These are phyloP conservation scores for Fusarium multiceps DNA, from an alignment of 2,329 filamentous ascomycete species.

Conservation along the genomic window DNA sequence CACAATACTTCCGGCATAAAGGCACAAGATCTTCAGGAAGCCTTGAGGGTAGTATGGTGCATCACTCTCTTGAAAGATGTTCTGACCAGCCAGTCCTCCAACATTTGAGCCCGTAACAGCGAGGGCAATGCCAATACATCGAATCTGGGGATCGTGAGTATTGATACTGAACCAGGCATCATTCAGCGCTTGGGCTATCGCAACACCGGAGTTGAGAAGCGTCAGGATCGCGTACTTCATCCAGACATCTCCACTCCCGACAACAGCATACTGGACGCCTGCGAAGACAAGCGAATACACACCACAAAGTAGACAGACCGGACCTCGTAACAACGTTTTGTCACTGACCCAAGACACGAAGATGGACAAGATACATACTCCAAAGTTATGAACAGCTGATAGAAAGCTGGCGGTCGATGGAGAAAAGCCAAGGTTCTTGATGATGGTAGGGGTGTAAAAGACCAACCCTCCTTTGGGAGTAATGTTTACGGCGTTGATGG, in stretches of 20 bases:
- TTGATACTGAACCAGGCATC: constrained; percentile 10
- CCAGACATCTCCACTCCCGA: not conserved
- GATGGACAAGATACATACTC: not conserved
- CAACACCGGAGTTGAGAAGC: not conserved
- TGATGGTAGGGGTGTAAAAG: constrained; percentile 10
- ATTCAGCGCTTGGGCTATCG: constrained; percentile 2
- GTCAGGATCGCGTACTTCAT: constrained; percentile 4
- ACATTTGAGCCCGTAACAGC: not conserved
- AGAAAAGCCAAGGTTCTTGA: constrained; percentile 4
- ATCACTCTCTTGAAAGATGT: not conserved
- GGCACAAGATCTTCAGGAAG: not conserved
- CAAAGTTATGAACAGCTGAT: constrained; percentile 4
- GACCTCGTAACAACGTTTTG: not conserved
- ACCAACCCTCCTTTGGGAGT: not conserved
- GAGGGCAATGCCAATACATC: not conserved
- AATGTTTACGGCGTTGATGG: not conserved
- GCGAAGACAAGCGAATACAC: constrained; percentile 4
- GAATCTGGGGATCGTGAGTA: not conserved
- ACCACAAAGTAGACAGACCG: not conserved
- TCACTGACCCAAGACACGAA: not conserved
- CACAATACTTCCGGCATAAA: constrained; percentile 11
- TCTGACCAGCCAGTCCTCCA: not conserved
- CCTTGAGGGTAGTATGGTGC: not conserved
- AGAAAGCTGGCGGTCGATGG: constrained; percentile 10
- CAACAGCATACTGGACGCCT: constrained; percentile 6